These are phyloP conservation scores for Pseudozyma hubeiensis DNA, from an alignment of 1,284 basidiomycete species.

Conservation along the genomic window DNA sequence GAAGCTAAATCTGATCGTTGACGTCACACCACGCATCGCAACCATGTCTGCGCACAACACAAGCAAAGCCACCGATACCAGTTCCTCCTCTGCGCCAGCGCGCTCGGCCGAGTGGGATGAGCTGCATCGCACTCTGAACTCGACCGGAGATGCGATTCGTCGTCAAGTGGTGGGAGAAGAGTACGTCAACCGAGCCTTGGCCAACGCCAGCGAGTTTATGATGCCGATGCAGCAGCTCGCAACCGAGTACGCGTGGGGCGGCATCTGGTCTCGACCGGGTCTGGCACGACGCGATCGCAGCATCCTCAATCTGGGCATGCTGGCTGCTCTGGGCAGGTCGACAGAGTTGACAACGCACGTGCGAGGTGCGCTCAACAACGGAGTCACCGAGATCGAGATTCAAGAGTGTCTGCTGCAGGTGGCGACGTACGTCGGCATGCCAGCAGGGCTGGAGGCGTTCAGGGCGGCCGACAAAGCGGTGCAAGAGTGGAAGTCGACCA, in stretches of 20 bases:
- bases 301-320: conserved; percentile 47
- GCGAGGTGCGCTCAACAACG: conserved; percentile 50
- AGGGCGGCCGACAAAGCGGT: conserved; percentile 45
- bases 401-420: conserved; percentile 46
- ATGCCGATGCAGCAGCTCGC: conserved; percentile 40
- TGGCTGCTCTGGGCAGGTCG: conserved; percentile 30
- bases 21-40: not conserved
- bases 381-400: conserved; percentile 37
- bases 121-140: conserved; percentile 16
- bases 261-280: conserved; percentile 37
- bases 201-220: conserved; percentile 24
- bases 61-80: not conserved
- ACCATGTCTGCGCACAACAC: conserved; percentile 6
- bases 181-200: conserved; percentile 36
- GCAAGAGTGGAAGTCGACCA: conserved; percentile 41
- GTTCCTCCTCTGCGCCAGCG: not conserved
- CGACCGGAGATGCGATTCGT: conserved; percentile 28
- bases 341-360: conserved; percentile 43
- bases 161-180: conserved; percentile 35
- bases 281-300: conserved; percentile 39
- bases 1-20: not conserved
- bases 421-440: conserved; percentile 44
- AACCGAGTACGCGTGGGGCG: conserved; percentile 43
- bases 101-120: conserved; percentile 23
- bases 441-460: conserved; percentile 44